phyloP scores from a whole-genome alignment of 345 rosid species.

The Euclidium syriacum region DNA sequence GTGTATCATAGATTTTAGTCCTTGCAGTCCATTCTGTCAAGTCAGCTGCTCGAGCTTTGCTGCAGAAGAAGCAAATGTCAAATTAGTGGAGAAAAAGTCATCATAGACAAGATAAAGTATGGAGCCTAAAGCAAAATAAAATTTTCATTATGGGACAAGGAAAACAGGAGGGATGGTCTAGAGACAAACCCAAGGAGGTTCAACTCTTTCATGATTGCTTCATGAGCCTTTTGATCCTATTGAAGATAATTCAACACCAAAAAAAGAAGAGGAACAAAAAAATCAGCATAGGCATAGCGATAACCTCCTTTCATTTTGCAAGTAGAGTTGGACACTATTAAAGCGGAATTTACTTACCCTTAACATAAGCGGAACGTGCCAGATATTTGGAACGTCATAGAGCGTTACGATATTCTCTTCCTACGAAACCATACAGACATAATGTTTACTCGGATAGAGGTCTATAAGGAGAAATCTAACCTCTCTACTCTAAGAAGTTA shows the following conservation, averaged over 20 bases:
- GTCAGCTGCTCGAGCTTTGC: conserved; percentile 54
- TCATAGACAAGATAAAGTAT: not conserved
- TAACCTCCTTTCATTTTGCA: not conserved
- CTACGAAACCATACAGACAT: conserved; percentile 36
- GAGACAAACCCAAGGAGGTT: conserved; percentile 63
- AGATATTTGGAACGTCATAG: conserved; percentile 85
- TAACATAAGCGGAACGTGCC: conserved; percentile 87
- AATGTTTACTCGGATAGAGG: not conserved
- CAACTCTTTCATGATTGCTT: conserved; percentile 73
- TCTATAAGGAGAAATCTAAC: not conserved
- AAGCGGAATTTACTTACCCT: conserved; percentile 44
- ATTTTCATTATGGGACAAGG: not conserved
- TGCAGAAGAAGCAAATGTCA: conserved; percentile 34
- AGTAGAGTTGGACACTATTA: not conserved
- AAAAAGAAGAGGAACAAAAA: not conserved
- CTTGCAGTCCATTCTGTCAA: conserved; percentile 76
- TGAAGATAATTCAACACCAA: conserved; percentile 6
- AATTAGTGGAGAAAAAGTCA: not conserved
- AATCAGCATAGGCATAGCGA: not conserved
- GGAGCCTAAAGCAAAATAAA: not conserved
- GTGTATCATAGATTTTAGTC: conserved; percentile 65
- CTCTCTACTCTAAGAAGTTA: not conserved
- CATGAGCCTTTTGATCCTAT: conserved; percentile 91
- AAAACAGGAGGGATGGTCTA: not conserved
- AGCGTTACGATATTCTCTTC: conserved; percentile 73